Evolutionary conservation across 2,329 filamentous ascomycete species (phyloP).

Genomic region (Trichoderma sp.): DNA sequence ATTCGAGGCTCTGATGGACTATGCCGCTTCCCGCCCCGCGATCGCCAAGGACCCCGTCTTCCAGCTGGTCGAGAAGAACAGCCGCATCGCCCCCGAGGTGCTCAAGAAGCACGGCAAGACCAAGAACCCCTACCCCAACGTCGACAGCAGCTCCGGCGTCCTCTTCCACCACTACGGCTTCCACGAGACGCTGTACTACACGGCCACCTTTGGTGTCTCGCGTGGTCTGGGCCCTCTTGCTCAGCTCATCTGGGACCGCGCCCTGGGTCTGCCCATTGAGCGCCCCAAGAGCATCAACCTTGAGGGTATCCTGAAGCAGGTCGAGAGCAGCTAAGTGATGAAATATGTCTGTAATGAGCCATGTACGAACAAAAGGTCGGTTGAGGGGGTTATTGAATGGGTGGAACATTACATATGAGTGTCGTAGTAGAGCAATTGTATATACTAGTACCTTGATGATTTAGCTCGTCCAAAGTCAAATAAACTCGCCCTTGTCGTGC

Average conservation of each 20-base stretch:
- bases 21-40: constrained; percentile 79
- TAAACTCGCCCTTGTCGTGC: background rate
- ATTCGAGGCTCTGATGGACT: constrained; percentile 96
- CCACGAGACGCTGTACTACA: constrained; percentile 95
- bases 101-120: constrained; percentile 96
- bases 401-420: background rate
- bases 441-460: background rate
- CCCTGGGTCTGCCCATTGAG: constrained; percentile 92
- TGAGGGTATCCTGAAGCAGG: constrained; percentile 75
- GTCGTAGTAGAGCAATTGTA: constrained; percentile 7
- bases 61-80: constrained; percentile 91
- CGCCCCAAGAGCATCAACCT: constrained; percentile 97
- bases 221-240: constrained; percentile 82
- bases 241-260: constrained; percentile 95
- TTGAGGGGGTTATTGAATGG: background rate
- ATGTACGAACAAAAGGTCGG: background rate
- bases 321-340: constrained; percentile 47
- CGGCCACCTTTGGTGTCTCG: constrained; percentile 69
- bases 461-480: constrained; percentile 1
- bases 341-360: background rate
- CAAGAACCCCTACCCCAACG: constrained; percentile 97
- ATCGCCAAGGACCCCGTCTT: constrained; percentile 89
- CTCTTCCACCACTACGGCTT: constrained; percentile 98
- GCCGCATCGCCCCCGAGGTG: constrained; percentile 85
- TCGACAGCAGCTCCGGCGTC: constrained; percentile 89